These are phyloP conservation scores for Bruguiera sexangula DNA, from an alignment of 345 rosid genomes.

Conservation along the genomic window DNA sequence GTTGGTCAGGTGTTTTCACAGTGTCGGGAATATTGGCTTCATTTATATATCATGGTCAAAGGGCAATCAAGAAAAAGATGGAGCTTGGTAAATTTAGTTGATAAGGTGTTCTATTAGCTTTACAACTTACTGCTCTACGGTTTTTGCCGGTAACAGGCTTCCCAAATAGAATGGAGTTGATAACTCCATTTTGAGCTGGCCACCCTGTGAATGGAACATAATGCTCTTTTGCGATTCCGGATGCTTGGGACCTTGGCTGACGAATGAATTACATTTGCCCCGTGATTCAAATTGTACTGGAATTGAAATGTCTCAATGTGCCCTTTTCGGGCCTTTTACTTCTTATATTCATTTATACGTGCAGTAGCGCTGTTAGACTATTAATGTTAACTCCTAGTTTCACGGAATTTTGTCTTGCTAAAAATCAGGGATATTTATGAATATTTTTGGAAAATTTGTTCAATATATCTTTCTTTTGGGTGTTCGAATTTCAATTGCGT, in stretches of 20 bases:
- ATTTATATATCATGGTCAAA: slow-evolving; percentile 85
- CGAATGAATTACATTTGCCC: slow-evolving; percentile 1
- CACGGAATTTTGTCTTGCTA: not conserved
- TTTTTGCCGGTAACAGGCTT: not conserved
- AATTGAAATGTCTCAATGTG: not conserved
- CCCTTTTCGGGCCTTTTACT: not conserved
- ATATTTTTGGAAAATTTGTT: no score
- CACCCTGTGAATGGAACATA: slow-evolving; percentile 6
- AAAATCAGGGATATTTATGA: no score
- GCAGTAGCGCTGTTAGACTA: no score
- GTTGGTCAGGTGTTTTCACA: slow-evolving; percentile 69
- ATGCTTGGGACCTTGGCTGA: not conserved
- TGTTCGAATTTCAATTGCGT: no score
- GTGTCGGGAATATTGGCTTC: slow-evolving; percentile 91
- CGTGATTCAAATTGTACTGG: not conserved
- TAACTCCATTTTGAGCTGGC: slow-evolving; percentile 6
- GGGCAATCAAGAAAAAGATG: slow-evolving; percentile 94
- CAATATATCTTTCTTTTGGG: no score
- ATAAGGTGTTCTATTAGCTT: slow-evolving; percentile 14
- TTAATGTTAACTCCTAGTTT: no score
- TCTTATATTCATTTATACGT: not conserved
- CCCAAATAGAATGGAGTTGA: not conserved
- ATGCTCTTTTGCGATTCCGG: slow-evolving; percentile 3
- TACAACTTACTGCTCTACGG: not conserved
- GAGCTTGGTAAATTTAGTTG: slow-evolving; percentile 85